Base-by-base conservation (phyloP, 2,329 filamentous ascomycete genomes). In the Nothopassalora personata region DNA sequence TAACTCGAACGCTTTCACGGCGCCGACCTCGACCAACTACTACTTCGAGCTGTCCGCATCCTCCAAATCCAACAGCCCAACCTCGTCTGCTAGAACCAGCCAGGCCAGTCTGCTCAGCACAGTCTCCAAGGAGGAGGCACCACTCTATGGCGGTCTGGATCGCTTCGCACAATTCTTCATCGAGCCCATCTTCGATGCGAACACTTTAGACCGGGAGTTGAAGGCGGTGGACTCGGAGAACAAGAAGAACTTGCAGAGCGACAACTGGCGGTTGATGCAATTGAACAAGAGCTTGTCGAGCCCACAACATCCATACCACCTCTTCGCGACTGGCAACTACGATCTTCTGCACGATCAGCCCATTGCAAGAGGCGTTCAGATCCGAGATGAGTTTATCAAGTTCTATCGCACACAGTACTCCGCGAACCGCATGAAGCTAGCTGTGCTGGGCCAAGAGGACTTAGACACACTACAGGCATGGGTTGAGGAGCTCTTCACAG, bases 131-230 rank as follows among this genome's bases (percentile, higher is more conserved):
- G 69, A 71, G 15, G 69, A 75, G 27, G 83, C 85, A n/a, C 86
- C 87, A 18, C 76, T 97, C 5, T 87, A 88, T 71, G 91, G 91
- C 27, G 92, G 89, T 4, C 80, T 97, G 54, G 92, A 97, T 72
- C 86, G 91, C 34, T 97, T 97, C 74, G 89, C 92, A 11, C 91
- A 96, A 72, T 97, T 97, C 76, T 97, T 97, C 74, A 87, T 96
- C 64, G 83, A 88, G 62, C 92, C 92, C 0, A 81, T 97, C 34
- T 97, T 97, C 73, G 81, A 95, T 9, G 86, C 88, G 56, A 90
- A 86, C 64, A 94, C 91, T 0, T 75, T 97, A 52, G 92, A 97
- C 68, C 84, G 92, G 53, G 92, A 97, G 76, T 80, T 97, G 62
- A 86, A 83, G 65, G 92, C 92, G 0, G 92, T 97, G 19, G 91